Base-by-base conservation (phyloP, 805 yeast genomes). In the Metschnikowia amazonensis region DNA sequence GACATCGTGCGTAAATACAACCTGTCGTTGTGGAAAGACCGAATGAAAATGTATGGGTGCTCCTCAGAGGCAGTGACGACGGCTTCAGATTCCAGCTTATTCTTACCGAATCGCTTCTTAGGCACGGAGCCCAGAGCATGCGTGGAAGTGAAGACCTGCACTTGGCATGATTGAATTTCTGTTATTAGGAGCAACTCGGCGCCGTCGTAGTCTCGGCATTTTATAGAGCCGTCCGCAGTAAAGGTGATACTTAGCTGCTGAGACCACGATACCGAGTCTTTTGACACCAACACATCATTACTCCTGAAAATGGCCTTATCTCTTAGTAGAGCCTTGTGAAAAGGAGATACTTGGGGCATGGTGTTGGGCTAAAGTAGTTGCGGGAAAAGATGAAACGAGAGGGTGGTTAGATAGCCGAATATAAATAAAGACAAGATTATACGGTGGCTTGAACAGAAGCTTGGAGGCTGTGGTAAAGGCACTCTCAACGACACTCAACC, bases 31-130 rank as follows among this genome's bases (percentile, higher is more conserved):
- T 67, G 67, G 48, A 59, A 65, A 1, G 77, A 66, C 29, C 67
- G 64, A 18, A 78, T 58, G 47, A 66, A 72, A 11, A 79, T 53
- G 33, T 66, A 69, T 0, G 68, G 80, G 27, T 67, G 74, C 25
- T 53, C 59, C 25, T 62, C 62, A 25, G 44, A 35, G 23, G 39
- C 30, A 10, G 24, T n/a, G n/a, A n/a, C 27, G 4, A 24, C 28
- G 4, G 39, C 31, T 4, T 45, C 48, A 20, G 18, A 20, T 10
- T 42, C 43, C 7, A 6, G 20, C 32, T 33, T 36, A 8, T 28
- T 14, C 32, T 47, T 49, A 16, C 48, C 47, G 14, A 46, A 44
- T 7, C 47, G 46, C 16, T 50, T 40, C 18, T 42, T 36, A 7
- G 43, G 30, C 23, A 14, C 31, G 17, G 42, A 14, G 8, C 39